phyloP scores from a whole-genome alignment of 257 asterid species.

The Craterostigma plantagineum region DNA sequence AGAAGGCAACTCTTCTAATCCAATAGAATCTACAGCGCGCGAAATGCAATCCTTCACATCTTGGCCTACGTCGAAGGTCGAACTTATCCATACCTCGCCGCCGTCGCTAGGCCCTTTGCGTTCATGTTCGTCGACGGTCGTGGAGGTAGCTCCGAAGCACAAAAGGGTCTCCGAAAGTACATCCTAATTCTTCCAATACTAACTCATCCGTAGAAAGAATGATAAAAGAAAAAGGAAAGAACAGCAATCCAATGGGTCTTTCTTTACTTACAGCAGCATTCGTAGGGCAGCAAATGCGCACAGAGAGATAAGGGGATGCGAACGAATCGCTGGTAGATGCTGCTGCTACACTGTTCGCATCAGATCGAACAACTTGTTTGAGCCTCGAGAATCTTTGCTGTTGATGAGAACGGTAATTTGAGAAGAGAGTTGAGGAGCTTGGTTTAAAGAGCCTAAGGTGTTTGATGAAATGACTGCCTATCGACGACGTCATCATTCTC shows the following conservation, averaged over 20 bases:
- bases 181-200: slow-evolving; percentile 21
- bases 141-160: slow-evolving; percentile 85
- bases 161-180: slow-evolving; percentile 64
- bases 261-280: slow-evolving; percentile 30
- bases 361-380: slow-evolving; percentile 1
- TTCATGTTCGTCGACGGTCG: slow-evolving; percentile 44
- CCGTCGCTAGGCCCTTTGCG: slow-evolving; percentile 7
- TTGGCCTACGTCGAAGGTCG: slow-evolving; percentile 37
- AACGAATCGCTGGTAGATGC: slow-evolving; percentile 14
- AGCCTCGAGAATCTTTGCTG: slow-evolving; percentile 7
- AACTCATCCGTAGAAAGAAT: neutral
- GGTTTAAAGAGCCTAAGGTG: slow-evolving; percentile 22
- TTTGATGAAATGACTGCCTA: slow-evolving; percentile 57
- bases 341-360: slow-evolving; percentile 3
- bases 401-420: slow-evolving; percentile 15
- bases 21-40: slow-evolving; percentile 64
- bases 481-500: slow-evolving; percentile 17
- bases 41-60: slow-evolving; percentile 69
- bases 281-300: slow-evolving; percentile 46
- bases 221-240: neutral
- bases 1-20: slow-evolving; percentile 47
- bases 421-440: slow-evolving; percentile 11
- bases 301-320: slow-evolving; percentile 62
- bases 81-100: slow-evolving; percentile 27
- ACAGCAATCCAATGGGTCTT: neutral